Percentiles rank a stretch among this genome's conserved stretches.
Conservation (phyloP, 331 rosid species). For the Rhamnella rubrinervis region DNA sequence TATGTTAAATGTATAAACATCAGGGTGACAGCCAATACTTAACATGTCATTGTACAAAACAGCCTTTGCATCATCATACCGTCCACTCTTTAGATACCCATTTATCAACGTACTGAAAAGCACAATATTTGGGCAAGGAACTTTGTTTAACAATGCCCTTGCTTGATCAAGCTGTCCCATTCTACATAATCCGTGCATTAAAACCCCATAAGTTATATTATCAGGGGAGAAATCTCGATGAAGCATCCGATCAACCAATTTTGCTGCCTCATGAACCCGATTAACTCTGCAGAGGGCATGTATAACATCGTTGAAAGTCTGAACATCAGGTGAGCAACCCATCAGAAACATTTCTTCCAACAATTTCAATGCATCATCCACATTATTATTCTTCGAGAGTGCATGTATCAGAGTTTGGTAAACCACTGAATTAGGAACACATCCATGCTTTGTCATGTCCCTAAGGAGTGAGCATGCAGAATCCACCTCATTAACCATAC, state of each 20-base stretch:
- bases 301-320: constrained; percentile 80
- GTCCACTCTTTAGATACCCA: constrained; percentile 72
- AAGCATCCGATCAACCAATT: constrained; percentile 77
- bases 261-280: constrained; percentile 72
- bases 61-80: constrained; percentile 66
- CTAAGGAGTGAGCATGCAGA: constrained; percentile 78
- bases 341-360: constrained; percentile 89
- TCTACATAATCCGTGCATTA: constrained; percentile 70
- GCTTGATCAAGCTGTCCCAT: constrained; percentile 75
- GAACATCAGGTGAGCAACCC: constrained; percentile 89
- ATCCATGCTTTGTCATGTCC: constrained; percentile 87
- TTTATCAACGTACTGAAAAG: constrained; percentile 69
- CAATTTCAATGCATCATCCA: constrained; percentile 62
- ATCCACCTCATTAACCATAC: constrained; percentile 75
- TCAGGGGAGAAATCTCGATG: constrained; percentile 64
- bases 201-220: constrained; percentile 65
- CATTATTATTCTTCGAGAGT: constrained; percentile 55
- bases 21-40: constrained; percentile 56
- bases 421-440: constrained; percentile 80
- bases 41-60: constrained; percentile 52
- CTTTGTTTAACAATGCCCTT: constrained; percentile 52
- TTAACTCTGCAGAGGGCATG: constrained; percentile 65
- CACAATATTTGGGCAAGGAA: constrained; percentile 57
- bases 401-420: constrained; percentile 90
- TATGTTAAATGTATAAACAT: constrained; percentile 75